Conservation (phyloP, 169 alveolate species). For the Eimeria acervulina region DNA sequence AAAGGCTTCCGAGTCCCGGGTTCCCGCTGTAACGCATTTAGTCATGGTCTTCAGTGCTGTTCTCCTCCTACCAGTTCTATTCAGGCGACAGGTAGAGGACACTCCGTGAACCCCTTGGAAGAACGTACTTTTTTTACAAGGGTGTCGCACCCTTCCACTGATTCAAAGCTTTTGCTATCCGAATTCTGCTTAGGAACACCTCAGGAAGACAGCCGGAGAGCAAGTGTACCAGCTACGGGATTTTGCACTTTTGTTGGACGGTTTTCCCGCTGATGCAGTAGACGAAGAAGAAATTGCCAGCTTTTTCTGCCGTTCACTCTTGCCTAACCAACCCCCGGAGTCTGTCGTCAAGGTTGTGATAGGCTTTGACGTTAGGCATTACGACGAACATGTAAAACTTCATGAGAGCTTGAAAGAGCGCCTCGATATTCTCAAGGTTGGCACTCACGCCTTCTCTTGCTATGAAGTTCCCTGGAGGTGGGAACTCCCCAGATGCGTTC, state of each 20-base stretch:
- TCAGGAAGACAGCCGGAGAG: slow-evolving; percentile 71
- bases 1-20: slow-evolving; percentile 64
- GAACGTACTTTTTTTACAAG: neutral
- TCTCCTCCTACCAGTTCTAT: slow-evolving; percentile 65
- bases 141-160: neutral
- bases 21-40: slow-evolving; percentile 65
- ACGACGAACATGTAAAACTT: slow-evolving; percentile 74
- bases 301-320: slow-evolving; percentile 36
- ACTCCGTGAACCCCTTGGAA: neutral
- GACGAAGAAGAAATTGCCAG: slow-evolving; percentile 79
- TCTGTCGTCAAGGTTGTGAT: slow-evolving; percentile 82
- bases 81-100: slow-evolving; percentile 68
- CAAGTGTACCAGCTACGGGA: slow-evolving; percentile 78
- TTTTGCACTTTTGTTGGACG: slow-evolving; percentile 74
- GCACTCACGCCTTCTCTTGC: slow-evolving; percentile 11
- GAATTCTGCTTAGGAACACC: slow-evolving; percentile 39
- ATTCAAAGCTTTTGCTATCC: neutral
- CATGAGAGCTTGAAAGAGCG: slow-evolving; percentile 44
- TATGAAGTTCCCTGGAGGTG: neutral
- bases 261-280: slow-evolving; percentile 77
- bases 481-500: neutral
- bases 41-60: slow-evolving; percentile 63
- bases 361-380: slow-evolving; percentile 79
- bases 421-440: slow-evolving; percentile 64
- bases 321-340: slow-evolving; percentile 50